Evolutionary conservation across 2,329 filamentous ascomycete species (phyloP), one percentile per base, ranked within the genome.

Genomic region (Pseudogymnoascus sp.): DNA sequence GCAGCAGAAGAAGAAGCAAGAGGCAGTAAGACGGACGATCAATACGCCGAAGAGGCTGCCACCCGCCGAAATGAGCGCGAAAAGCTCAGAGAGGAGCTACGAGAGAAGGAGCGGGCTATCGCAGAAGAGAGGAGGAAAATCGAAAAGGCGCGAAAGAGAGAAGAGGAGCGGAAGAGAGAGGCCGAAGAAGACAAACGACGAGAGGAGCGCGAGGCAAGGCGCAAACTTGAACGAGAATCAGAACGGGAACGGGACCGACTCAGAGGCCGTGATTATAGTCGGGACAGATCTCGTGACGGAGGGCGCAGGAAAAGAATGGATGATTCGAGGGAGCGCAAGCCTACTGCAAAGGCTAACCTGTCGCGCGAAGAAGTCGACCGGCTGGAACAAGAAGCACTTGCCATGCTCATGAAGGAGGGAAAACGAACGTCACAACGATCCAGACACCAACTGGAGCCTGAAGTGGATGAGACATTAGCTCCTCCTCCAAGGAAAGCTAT

Each of bases 11-110:
- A 93, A 71, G 77, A 83, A 42, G 66, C 76, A 8, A 83, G 82
- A 60, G 89, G 89, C 15, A 78, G 82, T 58, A 92, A 89, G 73
- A 88, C 85, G 1, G 89, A 93, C 67, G 83, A 87, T 61, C 85
- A 88, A 58, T 93, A 92, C 72, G 85, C 83, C 1, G 80, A 80
- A 55, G 88, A 90, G 63, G 87, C 86, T 1, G 80, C 83, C 8
- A 78, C 76, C 5, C 83, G 85, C 59, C 78, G 82, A 35, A 78
- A 80, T 7, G 82, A 86, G 61, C 82, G 88, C 9, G 84, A 87
- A 64, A 80, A 80, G 35, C 77, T 85, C 8, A 80, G 85, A 61
- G 82, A 86, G 55, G 83, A 87, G 67, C 75, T 86, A 15, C 78
- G 81, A 60, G 79, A 78, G 48, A 81, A 84, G 66, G 82, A 87